Conservation (phyloP, 2,329 filamentous ascomycete genomes). For the Aspergillus fructus region DNA sequence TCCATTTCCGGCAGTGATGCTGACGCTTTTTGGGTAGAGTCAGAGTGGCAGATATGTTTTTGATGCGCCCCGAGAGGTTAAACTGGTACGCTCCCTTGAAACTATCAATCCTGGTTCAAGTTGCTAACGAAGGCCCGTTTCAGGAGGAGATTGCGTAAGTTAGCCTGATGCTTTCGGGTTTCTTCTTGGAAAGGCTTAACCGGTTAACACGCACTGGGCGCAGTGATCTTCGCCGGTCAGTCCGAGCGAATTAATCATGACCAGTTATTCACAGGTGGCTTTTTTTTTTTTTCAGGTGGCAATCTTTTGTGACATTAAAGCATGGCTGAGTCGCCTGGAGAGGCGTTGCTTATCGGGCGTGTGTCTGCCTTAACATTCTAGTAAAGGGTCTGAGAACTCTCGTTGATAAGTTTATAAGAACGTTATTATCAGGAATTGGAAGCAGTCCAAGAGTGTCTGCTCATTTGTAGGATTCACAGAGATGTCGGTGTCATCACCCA, state of each 20-base stretch:
- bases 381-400: no score
- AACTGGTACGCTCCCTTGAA: neutral
- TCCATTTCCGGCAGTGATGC: neutral
- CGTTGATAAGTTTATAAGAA: no score
- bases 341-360: neutral
- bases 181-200: neutral
- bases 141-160: constrained; percentile 14
- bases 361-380: neutral
- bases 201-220: neutral
- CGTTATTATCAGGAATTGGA: no score
- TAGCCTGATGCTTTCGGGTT: neutral
- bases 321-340: no score
- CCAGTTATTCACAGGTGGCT: neutral
- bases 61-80: constrained; percentile 12
- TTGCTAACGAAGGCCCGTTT: neutral
- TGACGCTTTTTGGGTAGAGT: constrained; percentile 5
- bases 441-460: no score
- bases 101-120: neutral
- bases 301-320: no score
- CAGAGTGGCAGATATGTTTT: constrained; percentile 13
- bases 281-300: no score
- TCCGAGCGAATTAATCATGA: neutral
- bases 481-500: neutral
- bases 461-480: no score
- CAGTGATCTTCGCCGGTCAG: neutral